phyloP scores from a whole-genome alignment of 805 yeast species.

The Pichia phayaonensis region DNA sequence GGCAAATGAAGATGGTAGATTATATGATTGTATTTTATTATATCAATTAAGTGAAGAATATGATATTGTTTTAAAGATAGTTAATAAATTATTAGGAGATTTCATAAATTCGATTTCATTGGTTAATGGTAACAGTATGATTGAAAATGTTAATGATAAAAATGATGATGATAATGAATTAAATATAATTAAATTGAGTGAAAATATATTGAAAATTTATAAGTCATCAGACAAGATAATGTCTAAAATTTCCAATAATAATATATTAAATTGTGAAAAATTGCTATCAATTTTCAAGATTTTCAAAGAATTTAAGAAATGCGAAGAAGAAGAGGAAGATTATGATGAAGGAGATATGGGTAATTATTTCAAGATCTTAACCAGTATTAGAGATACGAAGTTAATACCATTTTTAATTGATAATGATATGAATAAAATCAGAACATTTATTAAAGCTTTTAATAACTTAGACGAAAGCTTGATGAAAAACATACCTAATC shows the following conservation, averaged over 20 bases:
- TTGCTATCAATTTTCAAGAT: slow-evolving; percentile 63
- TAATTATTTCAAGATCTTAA: slow-evolving; percentile 30
- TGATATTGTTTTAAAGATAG: slow-evolving; percentile 66
- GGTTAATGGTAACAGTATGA: slow-evolving; percentile 10
- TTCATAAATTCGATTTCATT: slow-evolving; percentile 58
- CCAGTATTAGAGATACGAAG: slow-evolving; percentile 44
- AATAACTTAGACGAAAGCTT: slow-evolving; percentile 59
- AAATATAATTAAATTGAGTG: slow-evolving; percentile 40
- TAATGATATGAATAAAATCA: slow-evolving; percentile 47
- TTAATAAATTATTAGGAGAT: slow-evolving; percentile 75
- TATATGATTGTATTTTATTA: slow-evolving; percentile 73
- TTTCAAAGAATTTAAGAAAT: slow-evolving; percentile 35
- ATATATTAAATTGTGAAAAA: slow-evolving; percentile 57
- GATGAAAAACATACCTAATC: slow-evolving; percentile 69
- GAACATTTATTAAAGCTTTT: slow-evolving; percentile 61
- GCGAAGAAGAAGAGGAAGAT: neutral
- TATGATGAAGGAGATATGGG: neutral
- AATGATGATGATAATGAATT: slow-evolving; percentile 33
- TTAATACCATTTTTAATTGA: slow-evolving; percentile 53
- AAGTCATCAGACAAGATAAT: slow-evolving; percentile 54
- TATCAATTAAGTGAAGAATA: slow-evolving; percentile 87
- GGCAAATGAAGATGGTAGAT: slow-evolving; percentile 88
- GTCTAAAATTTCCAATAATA: slow-evolving; percentile 43
- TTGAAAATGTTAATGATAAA: slow-evolving; percentile 16
- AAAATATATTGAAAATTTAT: slow-evolving; percentile 37